Evolutionary conservation across 2,329 filamentous ascomycete genomes (phyloP), one percentile per base, ranked within the genome.

Genomic region (Calonectria montana): DNA sequence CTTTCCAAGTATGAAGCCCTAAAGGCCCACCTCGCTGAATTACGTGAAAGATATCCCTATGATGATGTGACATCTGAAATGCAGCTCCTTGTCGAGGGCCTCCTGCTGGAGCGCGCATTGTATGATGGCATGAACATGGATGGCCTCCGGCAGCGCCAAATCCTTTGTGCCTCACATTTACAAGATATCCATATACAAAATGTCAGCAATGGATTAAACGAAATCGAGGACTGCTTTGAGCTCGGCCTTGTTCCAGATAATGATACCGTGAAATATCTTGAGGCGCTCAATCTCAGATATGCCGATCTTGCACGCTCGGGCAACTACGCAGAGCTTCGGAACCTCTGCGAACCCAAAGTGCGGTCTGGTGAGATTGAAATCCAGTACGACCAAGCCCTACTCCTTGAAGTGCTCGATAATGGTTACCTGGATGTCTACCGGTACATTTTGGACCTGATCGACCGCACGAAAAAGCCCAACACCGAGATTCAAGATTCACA

Each of bases 181-280:
- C 80, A 78, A 25, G 78, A 81, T 29, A 79, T 82, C 59, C 76
- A 80, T 31, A 69, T 78, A 18, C 71, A 74, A 10, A 79, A 75
- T 15, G 68, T 81, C 18, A 76, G 76, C 39, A 65, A 73, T 13
- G 80, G 79, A 2, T 50, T 82, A 5, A 74, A 77, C 29, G 79
- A 79, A 50, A 75, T 81, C 16, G 78, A 81, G 21, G 74, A 77
- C 35, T 81, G 77, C 48, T 80, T 81, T 12, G 65, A 50, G 8
- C 71, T 81, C 1, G 80, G 79, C 1, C 73, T 77, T 8, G 65
- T 78, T 1, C 73, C 77, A 10, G 71, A 78, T 18, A 47, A 76
- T 9, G 59, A 74, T 13, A 65, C 65, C 6, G 69, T 73, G 1
- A 65, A 74, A 2, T 75, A 73, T 31, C 62, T 81, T 9, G 64